These are phyloP conservation scores for Cydonia oblonga DNA, from an alignment of 331 rosid genomes.

Conservation along the genomic window DNA sequence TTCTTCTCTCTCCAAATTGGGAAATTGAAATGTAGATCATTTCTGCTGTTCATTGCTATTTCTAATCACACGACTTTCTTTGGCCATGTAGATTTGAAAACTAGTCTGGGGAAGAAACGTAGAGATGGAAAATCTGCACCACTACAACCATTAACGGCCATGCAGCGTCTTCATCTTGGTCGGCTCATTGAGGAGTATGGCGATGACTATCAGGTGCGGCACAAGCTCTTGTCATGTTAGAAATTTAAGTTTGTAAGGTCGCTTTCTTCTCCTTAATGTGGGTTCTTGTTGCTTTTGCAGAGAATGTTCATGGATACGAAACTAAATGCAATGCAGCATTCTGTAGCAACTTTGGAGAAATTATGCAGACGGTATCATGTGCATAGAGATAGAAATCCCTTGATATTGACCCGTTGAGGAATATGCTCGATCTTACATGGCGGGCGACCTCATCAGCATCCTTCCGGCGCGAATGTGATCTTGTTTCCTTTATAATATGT, in stretches of 20 bases:
- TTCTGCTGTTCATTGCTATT: neutral
- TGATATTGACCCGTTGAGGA: slow-evolving; percentile 23
- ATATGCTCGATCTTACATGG: neutral
- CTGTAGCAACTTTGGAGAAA: slow-evolving; percentile 65
- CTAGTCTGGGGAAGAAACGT: slow-evolving; percentile 72
- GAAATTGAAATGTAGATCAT: neutral
- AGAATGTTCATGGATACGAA: slow-evolving; percentile 77
- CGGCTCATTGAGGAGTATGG: slow-evolving; percentile 59
- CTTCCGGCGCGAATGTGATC: neutral
- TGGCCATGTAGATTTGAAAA: slow-evolving; percentile 50
- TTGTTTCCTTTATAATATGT: neutral
- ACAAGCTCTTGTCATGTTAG: neutral
- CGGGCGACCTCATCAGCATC: neutral
- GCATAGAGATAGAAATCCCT: slow-evolving; percentile 44
- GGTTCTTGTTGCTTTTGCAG: slow-evolving; percentile 27
- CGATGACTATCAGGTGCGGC: slow-evolving; percentile 49
- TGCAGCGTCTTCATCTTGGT: slow-evolving; percentile 55
- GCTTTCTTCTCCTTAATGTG: neutral
- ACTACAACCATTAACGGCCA: slow-evolving; percentile 59
- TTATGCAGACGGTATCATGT: slow-evolving; percentile 58
- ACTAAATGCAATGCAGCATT: slow-evolving; percentile 80
- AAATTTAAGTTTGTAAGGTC: neutral
- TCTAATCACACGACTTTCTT: neutral
- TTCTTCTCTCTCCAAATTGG: neutral
- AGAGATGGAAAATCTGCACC: slow-evolving; percentile 60